Conservation (phyloP, 2,329 filamentous ascomycete species). For the Onygenales sp. region DNA sequence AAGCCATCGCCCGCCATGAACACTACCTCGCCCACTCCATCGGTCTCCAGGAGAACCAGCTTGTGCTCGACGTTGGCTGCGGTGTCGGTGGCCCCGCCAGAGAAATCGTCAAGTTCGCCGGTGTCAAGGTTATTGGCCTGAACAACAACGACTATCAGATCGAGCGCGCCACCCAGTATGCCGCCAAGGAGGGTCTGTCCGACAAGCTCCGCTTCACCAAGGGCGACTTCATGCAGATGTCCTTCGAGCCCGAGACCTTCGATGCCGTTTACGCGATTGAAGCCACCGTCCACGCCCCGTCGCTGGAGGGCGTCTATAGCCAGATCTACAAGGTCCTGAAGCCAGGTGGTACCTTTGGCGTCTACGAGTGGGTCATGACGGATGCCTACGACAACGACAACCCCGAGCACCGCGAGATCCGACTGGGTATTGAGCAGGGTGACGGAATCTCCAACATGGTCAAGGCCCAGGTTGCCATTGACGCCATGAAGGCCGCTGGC, state of each 20-base stretch:
- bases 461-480: constrained; percentile 67
- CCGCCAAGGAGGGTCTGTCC: constrained; percentile 67
- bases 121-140: constrained; percentile 76
- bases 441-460: constrained; percentile 98
- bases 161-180: constrained; percentile 79
- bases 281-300: constrained; percentile 89
- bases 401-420: constrained; percentile 75
- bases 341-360: constrained; percentile 89
- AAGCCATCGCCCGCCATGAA: constrained; percentile 92
- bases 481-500: constrained; percentile 76
- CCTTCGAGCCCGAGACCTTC: constrained; percentile 82
- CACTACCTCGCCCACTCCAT: constrained; percentile 93
- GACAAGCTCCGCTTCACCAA: constrained; percentile 80
- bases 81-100: constrained; percentile 92
- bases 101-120: constrained; percentile 94
- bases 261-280: constrained; percentile 97
- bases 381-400: constrained; percentile 88
- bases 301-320: constrained; percentile 81
- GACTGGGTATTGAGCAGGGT: constrained; percentile 88
- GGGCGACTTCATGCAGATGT: constrained; percentile 99
- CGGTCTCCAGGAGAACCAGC: constrained; percentile 75
- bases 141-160: constrained; percentile 99
- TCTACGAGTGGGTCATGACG: constrained; percentile 99
- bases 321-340: constrained; percentile 94
- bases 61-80: constrained; percentile 90